Percentiles rank a stretch among this genome's conserved stretches.
phyloP scores from a whole-genome alignment of 768 basidiomycete genomes.

The Podaxis carcinomalis region DNA sequence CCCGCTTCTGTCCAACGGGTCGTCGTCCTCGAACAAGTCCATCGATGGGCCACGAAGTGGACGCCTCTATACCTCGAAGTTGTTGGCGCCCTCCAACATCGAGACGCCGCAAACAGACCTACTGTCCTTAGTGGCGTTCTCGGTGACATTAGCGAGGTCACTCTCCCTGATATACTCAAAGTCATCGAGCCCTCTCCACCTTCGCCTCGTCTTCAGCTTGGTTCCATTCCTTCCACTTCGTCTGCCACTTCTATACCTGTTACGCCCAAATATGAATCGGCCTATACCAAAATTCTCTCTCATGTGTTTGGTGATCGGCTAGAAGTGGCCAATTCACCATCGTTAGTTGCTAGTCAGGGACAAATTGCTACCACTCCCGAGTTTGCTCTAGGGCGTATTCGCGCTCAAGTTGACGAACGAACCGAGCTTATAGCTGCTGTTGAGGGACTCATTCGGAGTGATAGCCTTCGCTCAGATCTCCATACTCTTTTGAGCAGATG shows the following conservation, averaged over 20 bases:
- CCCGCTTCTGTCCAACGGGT: conserved; percentile 62
- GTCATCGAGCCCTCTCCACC: conserved; percentile 40
- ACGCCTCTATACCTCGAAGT: conserved; percentile 84
- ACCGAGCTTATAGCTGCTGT: conserved; percentile 60
- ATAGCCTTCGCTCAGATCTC: conserved; percentile 45
- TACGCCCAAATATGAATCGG: conserved; percentile 85
- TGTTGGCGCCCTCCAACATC: conserved; percentile 64
- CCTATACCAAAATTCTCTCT: conserved; percentile 85
- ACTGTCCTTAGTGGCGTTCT: conserved; percentile 60
- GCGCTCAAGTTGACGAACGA: conserved; percentile 78
- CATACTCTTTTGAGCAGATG: conserved; percentile 77
- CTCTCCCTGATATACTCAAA: conserved; percentile 41
- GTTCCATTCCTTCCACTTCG: conserved; percentile 27
- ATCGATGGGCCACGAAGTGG: conserved; percentile 78
- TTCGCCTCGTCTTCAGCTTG: conserved; percentile 46
- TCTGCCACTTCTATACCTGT: conserved; percentile 40
- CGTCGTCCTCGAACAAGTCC: conserved; percentile 79
- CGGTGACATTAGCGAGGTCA: conserved; percentile 40
- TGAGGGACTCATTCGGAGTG: conserved; percentile 57
- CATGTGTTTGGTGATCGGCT: conserved; percentile 78
- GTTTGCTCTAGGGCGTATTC: conserved; percentile 88
- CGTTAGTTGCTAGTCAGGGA: conserved; percentile 65
- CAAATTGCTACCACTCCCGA: conserved; percentile 85
- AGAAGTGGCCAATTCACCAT: conserved; percentile 82
- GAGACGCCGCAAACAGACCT: conserved; percentile 43